Conservation (phyloP, 2,329 filamentous ascomycete species). For the Cordyceps militaris region DNA sequence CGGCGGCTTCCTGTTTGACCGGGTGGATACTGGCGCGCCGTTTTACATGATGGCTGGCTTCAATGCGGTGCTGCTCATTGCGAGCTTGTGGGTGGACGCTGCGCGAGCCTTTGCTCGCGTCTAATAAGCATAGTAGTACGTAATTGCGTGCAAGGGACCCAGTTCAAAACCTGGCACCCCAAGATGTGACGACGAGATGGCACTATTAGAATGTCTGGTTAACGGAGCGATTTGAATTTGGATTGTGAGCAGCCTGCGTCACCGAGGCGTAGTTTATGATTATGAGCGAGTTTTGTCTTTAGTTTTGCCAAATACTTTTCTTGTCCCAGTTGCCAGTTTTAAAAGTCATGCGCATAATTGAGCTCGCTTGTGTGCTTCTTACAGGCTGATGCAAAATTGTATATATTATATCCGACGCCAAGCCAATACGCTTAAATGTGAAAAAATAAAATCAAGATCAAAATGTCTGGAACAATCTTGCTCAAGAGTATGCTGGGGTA, state of each 20-base stretch:
- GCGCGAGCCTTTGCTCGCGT: conserved; percentile 29
- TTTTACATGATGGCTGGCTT: conserved; percentile 94
- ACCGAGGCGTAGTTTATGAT: too few species aligned
- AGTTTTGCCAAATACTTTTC: too few species aligned
- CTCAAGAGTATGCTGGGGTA: not conserved
- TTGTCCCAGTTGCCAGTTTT: too few species aligned
- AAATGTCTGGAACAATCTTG: not conserved
- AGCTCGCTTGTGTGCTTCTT: not conserved
- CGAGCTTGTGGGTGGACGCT: conserved; percentile 45
- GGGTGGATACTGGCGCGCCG: conserved; percentile 63
- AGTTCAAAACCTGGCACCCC: too few species aligned
- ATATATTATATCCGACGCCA: too few species aligned
- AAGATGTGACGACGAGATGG: too few species aligned
- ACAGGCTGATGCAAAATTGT: not conserved
- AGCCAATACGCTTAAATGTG: not conserved
- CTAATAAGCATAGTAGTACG: conserved; percentile 8
- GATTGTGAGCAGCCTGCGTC: not conserved
- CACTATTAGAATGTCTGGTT: not conserved
- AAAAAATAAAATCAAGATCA: not conserved
- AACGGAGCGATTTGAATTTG: not conserved
- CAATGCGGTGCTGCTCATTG: conserved; percentile 64
- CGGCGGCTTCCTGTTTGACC: conserved; percentile 81
- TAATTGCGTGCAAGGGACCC: too few species aligned
- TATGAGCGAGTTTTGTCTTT: too few species aligned
- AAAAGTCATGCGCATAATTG: not conserved